phyloP scores from a whole-genome alignment of 2,329 filamentous ascomycete genomes.

The Xylaria sp. region DNA sequence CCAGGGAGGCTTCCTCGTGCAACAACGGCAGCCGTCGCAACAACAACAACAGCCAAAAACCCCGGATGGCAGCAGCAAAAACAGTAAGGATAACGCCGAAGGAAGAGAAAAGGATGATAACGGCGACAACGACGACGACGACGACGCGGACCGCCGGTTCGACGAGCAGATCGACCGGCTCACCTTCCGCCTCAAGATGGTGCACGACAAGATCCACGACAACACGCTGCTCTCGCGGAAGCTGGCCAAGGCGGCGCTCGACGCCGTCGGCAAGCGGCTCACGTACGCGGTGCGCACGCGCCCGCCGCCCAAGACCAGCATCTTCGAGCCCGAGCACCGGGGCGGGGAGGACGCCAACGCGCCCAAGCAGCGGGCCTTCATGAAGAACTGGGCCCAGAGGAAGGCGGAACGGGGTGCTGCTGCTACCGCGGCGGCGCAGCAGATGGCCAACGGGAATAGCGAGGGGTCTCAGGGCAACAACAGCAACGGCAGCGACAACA shows the following conservation, averaged over 20 bases:
- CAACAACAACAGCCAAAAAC: slow-evolving; percentile 30
- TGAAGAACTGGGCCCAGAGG: slow-evolving; percentile 46
- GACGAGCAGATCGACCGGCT: slow-evolving; percentile 73
- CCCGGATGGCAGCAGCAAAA: slow-evolving; percentile 36
- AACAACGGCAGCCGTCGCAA: neutral
- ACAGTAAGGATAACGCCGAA: slow-evolving; percentile 41
- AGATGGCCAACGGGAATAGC: neutral
- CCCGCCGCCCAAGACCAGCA: slow-evolving; percentile 54
- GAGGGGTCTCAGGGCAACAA: neutral
- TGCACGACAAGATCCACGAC: slow-evolving; percentile 69
- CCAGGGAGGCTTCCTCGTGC: slow-evolving; percentile 51
- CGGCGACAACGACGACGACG: slow-evolving; percentile 19
- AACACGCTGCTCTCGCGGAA: slow-evolving; percentile 73
- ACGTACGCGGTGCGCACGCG: slow-evolving; percentile 70
- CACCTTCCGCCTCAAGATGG: slow-evolving; percentile 57
- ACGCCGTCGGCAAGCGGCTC: slow-evolving; percentile 75
- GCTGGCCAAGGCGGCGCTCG: slow-evolving; percentile 75
- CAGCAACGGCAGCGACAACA: too few relatives aligned
- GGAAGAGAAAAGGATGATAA: too few relatives aligned
- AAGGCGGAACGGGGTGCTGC: slow-evolving; percentile 8
- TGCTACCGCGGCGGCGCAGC: neutral
- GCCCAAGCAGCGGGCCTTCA: slow-evolving; percentile 52
- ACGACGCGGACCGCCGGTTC: slow-evolving; percentile 53
- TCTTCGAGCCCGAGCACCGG: slow-evolving; percentile 47
- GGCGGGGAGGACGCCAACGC: slow-evolving; percentile 42